Conservation (phyloP, 169 alveolate species). For the Plasmodium vinckei region DNA sequence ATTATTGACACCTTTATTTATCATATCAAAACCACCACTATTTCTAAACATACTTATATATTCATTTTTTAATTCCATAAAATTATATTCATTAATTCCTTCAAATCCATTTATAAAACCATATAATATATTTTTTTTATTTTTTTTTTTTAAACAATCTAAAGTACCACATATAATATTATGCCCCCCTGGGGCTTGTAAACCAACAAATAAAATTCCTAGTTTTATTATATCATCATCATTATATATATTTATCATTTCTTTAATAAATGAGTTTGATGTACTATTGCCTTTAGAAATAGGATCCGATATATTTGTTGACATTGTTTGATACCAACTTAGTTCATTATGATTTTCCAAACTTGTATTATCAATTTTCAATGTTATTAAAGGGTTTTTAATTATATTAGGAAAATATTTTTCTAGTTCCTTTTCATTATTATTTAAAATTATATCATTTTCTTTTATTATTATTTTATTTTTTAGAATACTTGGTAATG, state of each 20-base stretch:
- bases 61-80: constrained; percentile 91
- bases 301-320: constrained; percentile 6
- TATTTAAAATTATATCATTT: neutral
- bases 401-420: constrained; percentile 18
- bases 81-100: constrained; percentile 92
- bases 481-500: constrained; percentile 23
- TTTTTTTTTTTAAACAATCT: constrained; percentile 89
- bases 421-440: neutral
- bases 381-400: constrained; percentile 17
- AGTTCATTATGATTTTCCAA: no score
- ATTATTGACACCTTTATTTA: constrained; percentile 94
- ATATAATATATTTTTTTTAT: constrained; percentile 88
- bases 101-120: constrained; percentile 93
- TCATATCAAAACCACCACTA: constrained; percentile 97
- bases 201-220: constrained; percentile 96
- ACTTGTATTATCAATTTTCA: neutral
- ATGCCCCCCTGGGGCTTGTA: constrained; percentile 99
- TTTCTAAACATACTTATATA: constrained; percentile 94
- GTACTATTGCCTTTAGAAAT: constrained; percentile 12
- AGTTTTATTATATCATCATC: constrained; percentile 52
- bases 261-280: constrained; percentile 19
- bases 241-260: constrained; percentile 10
- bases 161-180: constrained; percentile 95
- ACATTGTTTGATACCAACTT: neutral
- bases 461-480: constrained; percentile 28